These are phyloP conservation scores for Aurantiochytrium sp. DNA, from an alignment of 108 stramenopile genomes.

Conservation along the genomic window DNA sequence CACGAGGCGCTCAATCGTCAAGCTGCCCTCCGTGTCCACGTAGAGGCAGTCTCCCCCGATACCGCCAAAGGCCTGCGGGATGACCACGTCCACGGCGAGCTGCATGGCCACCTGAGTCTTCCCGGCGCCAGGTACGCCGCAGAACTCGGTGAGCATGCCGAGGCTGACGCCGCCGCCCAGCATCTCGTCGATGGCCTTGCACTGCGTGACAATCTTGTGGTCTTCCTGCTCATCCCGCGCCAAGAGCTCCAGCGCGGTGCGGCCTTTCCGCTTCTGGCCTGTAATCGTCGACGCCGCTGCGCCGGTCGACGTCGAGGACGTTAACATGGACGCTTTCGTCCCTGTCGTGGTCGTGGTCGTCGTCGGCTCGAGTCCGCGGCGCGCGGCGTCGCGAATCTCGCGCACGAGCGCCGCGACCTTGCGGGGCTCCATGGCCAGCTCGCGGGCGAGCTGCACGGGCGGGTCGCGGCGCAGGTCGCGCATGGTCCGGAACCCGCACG, in stretches of 20 bases:
- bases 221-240: neutral
- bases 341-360: too few species aligned
- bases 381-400: neutral
- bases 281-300: too few species aligned
- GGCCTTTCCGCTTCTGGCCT: neutral
- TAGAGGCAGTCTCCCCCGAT: conserved; percentile 74
- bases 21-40: conserved; percentile 89
- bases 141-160: conserved; percentile 79
- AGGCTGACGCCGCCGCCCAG: conserved; percentile 74
- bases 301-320: too few species aligned
- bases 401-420: neutral
- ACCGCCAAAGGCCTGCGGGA: conserved; percentile 76
- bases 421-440: neutral
- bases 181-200: conserved; percentile 63
- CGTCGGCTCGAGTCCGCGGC: too few species aligned
- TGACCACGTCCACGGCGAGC: conserved; percentile 73
- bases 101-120: conserved; percentile 94
- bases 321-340: too few species aligned
- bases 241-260: neutral
- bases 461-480: neutral
- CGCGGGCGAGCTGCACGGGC: neutral
- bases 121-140: conserved; percentile 81
- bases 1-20: conserved; percentile 68
- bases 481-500: neutral
- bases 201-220: conserved; percentile 65